Evolutionary conservation across 352 stramenopile genomes (phyloP), one percentile per base, ranked within the genome.

Genomic region (Globisporangium perplexum): DNA sequence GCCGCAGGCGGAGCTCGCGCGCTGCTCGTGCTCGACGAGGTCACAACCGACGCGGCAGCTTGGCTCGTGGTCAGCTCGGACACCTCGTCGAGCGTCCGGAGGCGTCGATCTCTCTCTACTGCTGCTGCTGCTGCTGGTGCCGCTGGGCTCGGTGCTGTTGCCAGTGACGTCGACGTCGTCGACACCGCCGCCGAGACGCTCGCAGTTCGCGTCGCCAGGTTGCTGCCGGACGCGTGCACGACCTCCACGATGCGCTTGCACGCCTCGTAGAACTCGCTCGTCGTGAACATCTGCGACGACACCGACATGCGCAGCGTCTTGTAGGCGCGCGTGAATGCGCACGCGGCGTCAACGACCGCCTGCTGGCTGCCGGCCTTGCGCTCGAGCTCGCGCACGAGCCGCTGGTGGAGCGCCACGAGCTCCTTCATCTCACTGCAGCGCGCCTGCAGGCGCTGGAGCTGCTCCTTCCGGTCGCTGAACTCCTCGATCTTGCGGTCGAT

Each of bases 401-500:
- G 61, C 39, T 82, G 66, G 23, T 79, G 73, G 26, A 82, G 59
- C 12, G 51, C 67, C 15, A 85, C 68, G 28, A 87, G 55, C 26
- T 67, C 62, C 31, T 74, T 77, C 7, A 87, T 66, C 47, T 85
- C 70, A 0, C 51, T 48, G 44, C 72, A 87, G 22, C 70, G 62
- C 10, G 50, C 57, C 36, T 81, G 59, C 3, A 85, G 57, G 2
- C 69, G 69, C 43, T 50, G 55, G 1, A 87, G 59, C 36, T 85
- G 73, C 26, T 55, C 65, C 20, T 75, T 77, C 43, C 62, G 66
- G 33, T 74, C 59, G 5, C 54, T 54, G 38, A 82, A 77, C 56
- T 85, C 69, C 1, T 58, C 30, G 24, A 78, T 62, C 52, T 72
- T 82, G 18, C 64, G 64, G 47, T 83, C 70, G 18, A 83, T 66